Evolutionary conservation across 345 rosid genomes (phyloP), one percentile per base, ranked within the genome.

Genomic region (Erucastrum elatum): DNA sequence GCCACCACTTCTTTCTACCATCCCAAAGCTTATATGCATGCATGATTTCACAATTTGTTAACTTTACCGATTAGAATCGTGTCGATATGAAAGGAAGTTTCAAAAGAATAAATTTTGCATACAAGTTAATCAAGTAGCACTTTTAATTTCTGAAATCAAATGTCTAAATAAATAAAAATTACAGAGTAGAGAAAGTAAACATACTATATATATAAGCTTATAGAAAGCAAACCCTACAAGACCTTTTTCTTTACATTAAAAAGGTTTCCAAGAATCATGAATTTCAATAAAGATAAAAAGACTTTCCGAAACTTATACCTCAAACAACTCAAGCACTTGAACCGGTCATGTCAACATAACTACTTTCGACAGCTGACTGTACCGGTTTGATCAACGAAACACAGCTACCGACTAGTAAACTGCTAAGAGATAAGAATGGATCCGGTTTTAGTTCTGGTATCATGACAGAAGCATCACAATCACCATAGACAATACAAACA

Each of bases 401-500:
- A 74, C 53, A 55, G 3, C 76, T 63, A 74, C 3, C 63, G 61
- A 80, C 75, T 70, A 69, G 68, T 70, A 74, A 64, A 80, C 80
- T 68, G 66, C 58, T 75, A 10, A 69, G 26, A 64, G 27, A 26
- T 17, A 11, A 44, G 71, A 64, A 33, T 79, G 25, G 12, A 80
- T 15, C 70, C 71, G 55, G 75, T n/a, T 55, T 64, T 30, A 29
- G 76, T 55, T 64, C 68, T 69, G 8, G 21, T 56, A 64, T 53
- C 67, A 75, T 34, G 73, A 85, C 53, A 75, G 35, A 64, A 86
- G 65, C 85, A 83, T 75, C 81, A 74, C 12, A 59, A 88, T 75
- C 70, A 82, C 80, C 63, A 74, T 51, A 12, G 80, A 71, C 27
- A 72, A 80, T 3, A 78, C 80, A 70, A 82, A 56, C 59, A 85